Evolutionary conservation across 2,329 filamentous ascomycete species (phyloP).

Genomic region (Chaetomium sp.): DNA sequence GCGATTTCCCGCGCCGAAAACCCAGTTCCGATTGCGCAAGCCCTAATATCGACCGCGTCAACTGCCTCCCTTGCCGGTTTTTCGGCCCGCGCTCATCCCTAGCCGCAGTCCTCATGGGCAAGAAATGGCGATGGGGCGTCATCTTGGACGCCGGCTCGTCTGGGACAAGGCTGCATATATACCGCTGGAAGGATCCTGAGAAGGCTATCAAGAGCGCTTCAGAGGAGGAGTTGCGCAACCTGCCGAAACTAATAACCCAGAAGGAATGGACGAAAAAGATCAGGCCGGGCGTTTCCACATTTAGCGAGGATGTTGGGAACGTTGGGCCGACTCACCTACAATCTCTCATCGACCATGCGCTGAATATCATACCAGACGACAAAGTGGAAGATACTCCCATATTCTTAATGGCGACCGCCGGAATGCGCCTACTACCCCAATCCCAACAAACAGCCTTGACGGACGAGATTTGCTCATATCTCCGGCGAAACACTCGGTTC

Average conservation of each 20-base stretch:
- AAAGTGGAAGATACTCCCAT: slow-evolving; percentile 81
- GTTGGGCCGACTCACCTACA: slow-evolving; percentile 80
- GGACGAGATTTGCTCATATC: slow-evolving; percentile 73
- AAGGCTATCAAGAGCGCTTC: slow-evolving; percentile 57
- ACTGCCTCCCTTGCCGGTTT: too few species aligned
- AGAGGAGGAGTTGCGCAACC: slow-evolving; percentile 52
- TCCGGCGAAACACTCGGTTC: slow-evolving; percentile 70
- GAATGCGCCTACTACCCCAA: slow-evolving; percentile 79
- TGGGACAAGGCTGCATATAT: slow-evolving; percentile 89
- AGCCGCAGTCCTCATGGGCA: slow-evolving; percentile 20
- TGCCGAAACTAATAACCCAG: slow-evolving; percentile 78
- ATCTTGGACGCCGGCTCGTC: slow-evolving; percentile 97
- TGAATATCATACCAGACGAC: slow-evolving; percentile 66
- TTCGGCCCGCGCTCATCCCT: not conserved
- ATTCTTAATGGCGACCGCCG: slow-evolving; percentile 91
- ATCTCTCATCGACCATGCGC: slow-evolving; percentile 72
- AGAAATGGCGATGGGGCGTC: slow-evolving; percentile 67
- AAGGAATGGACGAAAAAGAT: slow-evolving; percentile 92
- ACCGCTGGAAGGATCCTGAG: slow-evolving; percentile 79
- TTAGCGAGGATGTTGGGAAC: slow-evolving; percentile 66
- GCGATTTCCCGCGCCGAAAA: too few species aligned
- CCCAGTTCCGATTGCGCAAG: too few species aligned
- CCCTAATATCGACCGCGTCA: too few species aligned
- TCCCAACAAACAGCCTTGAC: slow-evolving; percentile 67
- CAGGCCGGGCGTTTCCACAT: slow-evolving; percentile 85